These are phyloP conservation scores for Aleurites moluccanus DNA, from an alignment of 441 rosid species.

Conservation along the genomic window DNA sequence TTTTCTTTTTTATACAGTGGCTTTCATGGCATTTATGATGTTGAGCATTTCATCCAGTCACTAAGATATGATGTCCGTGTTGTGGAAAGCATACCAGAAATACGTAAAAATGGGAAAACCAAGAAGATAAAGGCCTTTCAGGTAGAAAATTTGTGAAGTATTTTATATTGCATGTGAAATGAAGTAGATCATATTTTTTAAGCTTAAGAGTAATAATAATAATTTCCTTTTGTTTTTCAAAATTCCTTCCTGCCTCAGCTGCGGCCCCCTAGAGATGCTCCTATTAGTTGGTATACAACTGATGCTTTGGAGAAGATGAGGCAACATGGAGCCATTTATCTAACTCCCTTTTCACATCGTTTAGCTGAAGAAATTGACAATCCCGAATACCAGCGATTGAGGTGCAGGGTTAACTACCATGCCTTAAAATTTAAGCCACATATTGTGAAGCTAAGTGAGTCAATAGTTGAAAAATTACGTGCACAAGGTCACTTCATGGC, in stretches of 20 bases:
- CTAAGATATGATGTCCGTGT: constrained; percentile 78
- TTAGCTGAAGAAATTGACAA: constrained; percentile 91
- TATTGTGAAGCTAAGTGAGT: constrained; percentile 84
- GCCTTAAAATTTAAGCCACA: constrained; percentile 92
- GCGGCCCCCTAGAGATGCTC: constrained; percentile 93
- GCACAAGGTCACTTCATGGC: constrained; percentile 96
- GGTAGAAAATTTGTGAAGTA: constrained; percentile 41
- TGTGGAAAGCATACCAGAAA: constrained; percentile 86
- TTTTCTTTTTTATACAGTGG: constrained; percentile 60
- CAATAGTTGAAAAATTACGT: constrained; percentile 89
- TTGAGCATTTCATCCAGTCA: constrained; percentile 80
- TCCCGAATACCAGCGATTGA: constrained; percentile 85
- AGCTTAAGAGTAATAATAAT: constrained; percentile 9
- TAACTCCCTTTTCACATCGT: constrained; percentile 97
- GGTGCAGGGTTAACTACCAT: constrained; percentile 98
- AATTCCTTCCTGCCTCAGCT: constrained; percentile 43
- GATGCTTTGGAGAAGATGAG: constrained; percentile 84
- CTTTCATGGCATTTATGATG: constrained; percentile 92
- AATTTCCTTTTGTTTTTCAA: constrained; percentile 5
- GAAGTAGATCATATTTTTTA: constrained; percentile 4
- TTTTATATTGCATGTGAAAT: background rate
- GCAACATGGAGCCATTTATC: constrained; percentile 92
- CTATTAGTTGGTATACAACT: constrained; percentile 79
- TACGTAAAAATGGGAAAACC: constrained; percentile 80
- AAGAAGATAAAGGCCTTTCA: constrained; percentile 86